These are phyloP conservation scores for Stachybotrys elegans DNA, from an alignment of 2,329 filamentous ascomycete genomes.

Conservation along the genomic window DNA sequence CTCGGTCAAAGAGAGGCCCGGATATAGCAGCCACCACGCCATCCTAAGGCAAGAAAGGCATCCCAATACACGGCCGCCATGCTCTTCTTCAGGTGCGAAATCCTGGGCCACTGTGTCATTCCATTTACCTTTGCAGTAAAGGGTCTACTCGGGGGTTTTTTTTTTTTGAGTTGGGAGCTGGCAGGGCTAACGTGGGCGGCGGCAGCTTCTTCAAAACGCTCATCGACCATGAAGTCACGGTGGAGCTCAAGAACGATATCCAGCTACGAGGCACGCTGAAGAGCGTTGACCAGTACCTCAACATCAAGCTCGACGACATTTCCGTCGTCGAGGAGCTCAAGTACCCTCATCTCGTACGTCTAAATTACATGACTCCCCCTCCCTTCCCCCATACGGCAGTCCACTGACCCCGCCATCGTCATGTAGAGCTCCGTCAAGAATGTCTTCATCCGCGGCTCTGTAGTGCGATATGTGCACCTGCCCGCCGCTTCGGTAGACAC, in stretches of 20 bases:
- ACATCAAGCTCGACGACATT: conserved; percentile 98
- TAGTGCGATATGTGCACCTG: conserved; percentile 88
- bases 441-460: conserved; percentile 90
- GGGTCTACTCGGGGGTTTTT: neutral
- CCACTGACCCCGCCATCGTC: neutral
- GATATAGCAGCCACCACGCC: no score
- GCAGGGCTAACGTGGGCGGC: no score
- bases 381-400: neutral
- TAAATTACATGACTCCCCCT: neutral
- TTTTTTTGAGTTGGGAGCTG: neutral
- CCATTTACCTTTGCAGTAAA: neutral
- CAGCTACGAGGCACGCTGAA: conserved; percentile 93
- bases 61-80: conserved; percentile 28
- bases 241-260: conserved; percentile 99
- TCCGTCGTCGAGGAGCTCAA: conserved; percentile 87
- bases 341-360: conserved; percentile 80
- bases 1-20: no score
- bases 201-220: conserved; percentile 97
- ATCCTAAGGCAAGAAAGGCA: no score
- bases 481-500: conserved; percentile 80
- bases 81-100: conserved; percentile 40
- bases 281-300: conserved; percentile 97
- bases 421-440: conserved; percentile 80
- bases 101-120: neutral
- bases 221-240: conserved; percentile 93